Evolutionary conservation across 2,329 filamentous ascomycete genomes (phyloP).

Genomic region (Trichoderma koningii): DNA sequence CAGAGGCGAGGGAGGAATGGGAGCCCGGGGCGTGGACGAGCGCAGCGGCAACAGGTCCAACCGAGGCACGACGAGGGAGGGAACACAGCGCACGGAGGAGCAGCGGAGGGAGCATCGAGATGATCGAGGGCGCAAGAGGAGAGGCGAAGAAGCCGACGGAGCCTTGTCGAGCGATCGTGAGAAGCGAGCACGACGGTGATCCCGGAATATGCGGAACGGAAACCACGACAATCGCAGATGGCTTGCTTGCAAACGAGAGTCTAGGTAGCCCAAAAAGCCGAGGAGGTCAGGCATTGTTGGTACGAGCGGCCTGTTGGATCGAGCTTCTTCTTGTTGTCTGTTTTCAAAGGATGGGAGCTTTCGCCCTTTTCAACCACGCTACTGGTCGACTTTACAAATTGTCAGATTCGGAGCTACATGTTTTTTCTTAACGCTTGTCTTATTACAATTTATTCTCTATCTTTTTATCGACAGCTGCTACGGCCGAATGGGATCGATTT

Average conservation of each 20-base stretch:
- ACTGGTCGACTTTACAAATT: slow-evolving; percentile 21
- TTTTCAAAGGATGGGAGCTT: slow-evolving; percentile 9
- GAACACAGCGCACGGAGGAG: slow-evolving; percentile 38
- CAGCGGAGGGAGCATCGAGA: slow-evolving; percentile 41
- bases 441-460: not conserved
- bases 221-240: not conserved
- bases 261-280: not conserved
- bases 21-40: slow-evolving; percentile 38
- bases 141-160: slow-evolving; percentile 53
- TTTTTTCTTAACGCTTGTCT: slow-evolving; percentile 7
- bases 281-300: slow-evolving; percentile 13
- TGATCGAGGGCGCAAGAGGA: slow-evolving; percentile 44
- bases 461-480: slow-evolving; percentile 5
- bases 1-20: slow-evolving; percentile 34
- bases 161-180: slow-evolving; percentile 49
- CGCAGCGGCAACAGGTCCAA: slow-evolving; percentile 41
- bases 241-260: not conserved
- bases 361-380: not conserved
- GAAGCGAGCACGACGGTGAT: slow-evolving; percentile 55
- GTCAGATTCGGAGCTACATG: slow-evolving; percentile 20
- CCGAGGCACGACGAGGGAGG: slow-evolving; percentile 41
- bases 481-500: slow-evolving; percentile 10
- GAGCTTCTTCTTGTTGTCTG: not conserved
- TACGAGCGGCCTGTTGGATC: slow-evolving; percentile 3
- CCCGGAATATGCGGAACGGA: not conserved